These are phyloP conservation scores for Cercospora sp. DNA, from an alignment of 2,329 filamentous ascomycete genomes.

Conservation along the genomic window DNA sequence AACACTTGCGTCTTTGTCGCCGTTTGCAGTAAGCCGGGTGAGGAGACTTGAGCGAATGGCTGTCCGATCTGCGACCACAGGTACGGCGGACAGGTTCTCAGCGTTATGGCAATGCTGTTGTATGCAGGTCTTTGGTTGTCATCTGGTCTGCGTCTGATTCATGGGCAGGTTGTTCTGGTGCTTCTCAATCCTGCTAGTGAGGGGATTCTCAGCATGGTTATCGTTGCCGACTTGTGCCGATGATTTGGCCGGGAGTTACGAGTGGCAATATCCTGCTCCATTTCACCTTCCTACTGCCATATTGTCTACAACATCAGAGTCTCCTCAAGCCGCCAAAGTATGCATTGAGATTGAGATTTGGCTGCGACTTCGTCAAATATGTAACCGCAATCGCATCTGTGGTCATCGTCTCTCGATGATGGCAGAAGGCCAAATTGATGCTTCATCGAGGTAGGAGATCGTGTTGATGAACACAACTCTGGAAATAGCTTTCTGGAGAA, in stretches of 20 bases:
- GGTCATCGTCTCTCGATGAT: neutral
- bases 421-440: neutral
- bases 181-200: neutral
- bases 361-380: neutral
- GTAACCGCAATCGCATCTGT: neutral
- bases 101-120: neutral
- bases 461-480: neutral
- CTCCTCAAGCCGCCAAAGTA: neutral
- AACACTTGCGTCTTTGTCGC: neutral
- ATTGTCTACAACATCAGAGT: neutral
- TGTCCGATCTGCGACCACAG: conserved; percentile 8
- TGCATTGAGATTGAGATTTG: neutral
- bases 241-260: neutral
- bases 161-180: neutral
- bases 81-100: conserved; percentile 2
- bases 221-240: neutral
- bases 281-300: neutral
- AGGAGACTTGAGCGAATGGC: conserved; percentile 5
- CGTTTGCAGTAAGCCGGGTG: conserved; percentile 7
- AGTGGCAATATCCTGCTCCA: neutral
- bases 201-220: neutral
- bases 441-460: neutral
- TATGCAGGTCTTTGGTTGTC: neutral
- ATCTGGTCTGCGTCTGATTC: neutral
- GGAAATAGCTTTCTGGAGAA: neutral